A percentile compares a stretch with the other conserved stretches of the same genome.
Conservation (phyloP, 2,329 filamentous ascomycete species). For the Stagonosporopsis cucurbitacearum region DNA sequence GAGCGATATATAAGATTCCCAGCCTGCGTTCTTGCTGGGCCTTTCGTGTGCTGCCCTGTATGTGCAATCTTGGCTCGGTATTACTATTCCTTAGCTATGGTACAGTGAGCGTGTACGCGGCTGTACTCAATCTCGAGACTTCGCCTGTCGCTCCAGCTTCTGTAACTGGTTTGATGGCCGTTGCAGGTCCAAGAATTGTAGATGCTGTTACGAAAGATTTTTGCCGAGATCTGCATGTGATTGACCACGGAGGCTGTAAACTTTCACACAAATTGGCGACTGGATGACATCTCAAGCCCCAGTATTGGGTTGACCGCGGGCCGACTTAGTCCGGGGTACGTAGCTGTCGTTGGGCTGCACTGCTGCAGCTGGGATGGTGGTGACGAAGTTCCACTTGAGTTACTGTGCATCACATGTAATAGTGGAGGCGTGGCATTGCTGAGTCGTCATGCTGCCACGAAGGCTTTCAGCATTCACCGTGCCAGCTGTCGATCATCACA, state of each 20-base stretch:
- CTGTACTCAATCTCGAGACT: constrained; percentile 4
- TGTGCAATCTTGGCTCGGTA: constrained; percentile 10
- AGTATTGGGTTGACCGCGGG: constrained; percentile 15
- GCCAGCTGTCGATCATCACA: background rate
- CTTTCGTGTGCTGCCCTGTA: constrained; percentile 4
- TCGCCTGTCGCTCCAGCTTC: constrained; percentile 18
- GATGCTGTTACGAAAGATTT: constrained; percentile 35
- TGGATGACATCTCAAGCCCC: constrained; percentile 14
- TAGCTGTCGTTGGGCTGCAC: background rate
- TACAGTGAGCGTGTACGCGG: background rate
- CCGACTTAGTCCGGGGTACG: constrained; percentile 29
- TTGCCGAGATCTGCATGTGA: constrained; percentile 31
- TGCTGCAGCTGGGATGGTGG: background rate
- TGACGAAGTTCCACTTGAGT: background rate
- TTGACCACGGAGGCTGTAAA: constrained; percentile 19
- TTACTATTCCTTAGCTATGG: background rate
- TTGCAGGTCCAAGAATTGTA: constrained; percentile 11
- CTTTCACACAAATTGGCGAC: constrained; percentile 4
- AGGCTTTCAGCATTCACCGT: background rate
- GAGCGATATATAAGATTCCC: constrained; percentile 1
- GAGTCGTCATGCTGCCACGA: background rate
- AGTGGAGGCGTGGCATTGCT: background rate
- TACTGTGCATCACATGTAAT: background rate
- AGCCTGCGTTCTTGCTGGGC: background rate
- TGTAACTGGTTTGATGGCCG: constrained; percentile 4